phyloP scores from a whole-genome alignment of 805 yeast species.

The Ogataea neopini region DNA sequence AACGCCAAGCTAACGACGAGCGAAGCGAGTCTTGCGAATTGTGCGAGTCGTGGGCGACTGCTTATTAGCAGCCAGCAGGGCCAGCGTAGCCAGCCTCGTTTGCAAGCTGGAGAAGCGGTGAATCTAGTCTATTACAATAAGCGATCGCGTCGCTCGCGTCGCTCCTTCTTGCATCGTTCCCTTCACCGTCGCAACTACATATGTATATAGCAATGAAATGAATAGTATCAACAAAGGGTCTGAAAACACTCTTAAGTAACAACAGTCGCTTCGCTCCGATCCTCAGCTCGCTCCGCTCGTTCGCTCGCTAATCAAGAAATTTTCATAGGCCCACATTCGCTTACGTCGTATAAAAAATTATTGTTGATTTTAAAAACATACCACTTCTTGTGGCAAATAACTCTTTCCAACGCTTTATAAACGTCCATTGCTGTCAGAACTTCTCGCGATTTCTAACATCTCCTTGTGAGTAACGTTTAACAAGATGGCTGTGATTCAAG shows the following conservation, averaged over 20 bases:
- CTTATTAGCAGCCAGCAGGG: not conserved
- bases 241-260: not conserved
- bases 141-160: not conserved
- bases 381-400: conserved; percentile 1
- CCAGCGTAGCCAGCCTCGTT: not conserved
- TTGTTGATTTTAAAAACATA: conserved; percentile 5
- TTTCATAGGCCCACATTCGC: conserved; percentile 11
- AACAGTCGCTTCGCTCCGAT: not conserved
- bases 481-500: conserved; percentile 31
- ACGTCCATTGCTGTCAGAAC: not conserved
- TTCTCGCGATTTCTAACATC: too few species aligned
- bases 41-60: not conserved
- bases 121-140: too few species aligned
- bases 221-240: too few species aligned
- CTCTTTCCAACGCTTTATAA: not conserved
- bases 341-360: conserved; percentile 9
- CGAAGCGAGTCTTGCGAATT: not conserved
- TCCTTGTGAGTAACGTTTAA: too few species aligned
- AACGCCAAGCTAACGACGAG: too few species aligned
- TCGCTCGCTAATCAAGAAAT: too few species aligned
- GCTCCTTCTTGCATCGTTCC: too few species aligned
- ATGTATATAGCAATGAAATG: not conserved
- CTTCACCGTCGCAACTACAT: too few species aligned
- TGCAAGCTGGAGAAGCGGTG: too few species aligned
- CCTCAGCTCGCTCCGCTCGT: not conserved